Evolutionary conservation across 495 filamentous ascomycete genomes (phyloP).

Genomic region (Thozetella sp.): DNA sequence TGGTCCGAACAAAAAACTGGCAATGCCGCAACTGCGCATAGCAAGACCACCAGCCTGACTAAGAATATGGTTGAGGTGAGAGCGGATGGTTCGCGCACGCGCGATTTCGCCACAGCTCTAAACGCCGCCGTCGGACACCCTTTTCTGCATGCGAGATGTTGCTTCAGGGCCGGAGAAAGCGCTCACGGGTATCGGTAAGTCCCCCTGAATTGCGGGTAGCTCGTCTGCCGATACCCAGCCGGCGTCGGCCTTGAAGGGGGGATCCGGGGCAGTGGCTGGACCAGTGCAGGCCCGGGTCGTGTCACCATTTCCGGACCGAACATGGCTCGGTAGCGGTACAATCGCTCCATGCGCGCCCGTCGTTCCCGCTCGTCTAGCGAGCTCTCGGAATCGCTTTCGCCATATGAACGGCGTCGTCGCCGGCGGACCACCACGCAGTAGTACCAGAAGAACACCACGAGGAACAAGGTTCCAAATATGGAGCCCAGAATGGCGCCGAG

Average conservation of each 20-base stretch:
- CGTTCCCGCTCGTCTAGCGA: not conserved
- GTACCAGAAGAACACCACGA: not conserved
- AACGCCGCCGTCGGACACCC: too few relatives aligned
- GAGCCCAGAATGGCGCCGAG: not conserved
- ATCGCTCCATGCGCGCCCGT: not conserved
- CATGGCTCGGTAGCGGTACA: not conserved
- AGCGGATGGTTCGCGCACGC: too few relatives aligned
- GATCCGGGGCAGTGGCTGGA: not conserved
- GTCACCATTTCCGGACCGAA: not conserved
- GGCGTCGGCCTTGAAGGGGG: not conserved
- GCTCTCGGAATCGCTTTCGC: not conserved
- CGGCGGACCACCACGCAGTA: not conserved
- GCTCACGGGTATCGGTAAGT: not conserved
- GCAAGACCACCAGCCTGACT: too few relatives aligned
- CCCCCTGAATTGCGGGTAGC: not conserved
- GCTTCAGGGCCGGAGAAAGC: not conserved
- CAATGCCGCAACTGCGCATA: too few relatives aligned
- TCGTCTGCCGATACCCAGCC: slow-evolving; percentile 1
- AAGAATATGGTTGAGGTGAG: too few relatives aligned
- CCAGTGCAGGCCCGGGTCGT: not conserved
- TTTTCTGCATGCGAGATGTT: too few relatives aligned
- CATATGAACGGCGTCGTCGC: not conserved
- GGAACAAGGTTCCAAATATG: not conserved
- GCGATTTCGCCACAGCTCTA: too few relatives aligned
- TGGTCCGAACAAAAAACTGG: too few relatives aligned